Base-by-base conservation (phyloP, 805 yeast genomes). In the Candida khao-thaluensis region DNA sequence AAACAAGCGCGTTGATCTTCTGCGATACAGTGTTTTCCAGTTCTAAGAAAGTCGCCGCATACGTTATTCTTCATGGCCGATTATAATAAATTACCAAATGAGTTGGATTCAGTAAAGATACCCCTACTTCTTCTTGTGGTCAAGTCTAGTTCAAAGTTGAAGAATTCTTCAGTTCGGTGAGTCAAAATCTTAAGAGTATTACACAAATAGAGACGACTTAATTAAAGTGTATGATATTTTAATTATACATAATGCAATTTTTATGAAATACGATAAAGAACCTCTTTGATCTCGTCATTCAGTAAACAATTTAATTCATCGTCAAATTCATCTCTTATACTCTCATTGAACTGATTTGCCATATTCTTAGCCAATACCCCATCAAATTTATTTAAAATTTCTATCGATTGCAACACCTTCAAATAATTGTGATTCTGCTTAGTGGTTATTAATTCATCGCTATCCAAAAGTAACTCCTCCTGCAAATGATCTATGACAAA, bases 351-450 rank as follows among this genome's bases (percentile, higher is more conserved):
- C 20, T 18, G 14, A 10, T 34, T 44, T 26, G 42, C 47, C 41
- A 54, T 41, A 4, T 28, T 33, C 38, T 43, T 50, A 4, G 63
- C 63, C 1, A 48, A 41, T n/a, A 35, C 29, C 1, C 50, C 42
- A 32, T 60, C 62, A 14, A 60, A 42, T n/a, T 45, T 43, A 8
- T 44, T 46, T 37, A 67, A 46, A 21, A 68, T 43, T 23, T 58
- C 54, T 10, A 66, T 43, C 4, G 64, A 57, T 42, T 64, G 69
- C 1, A 35, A 22, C 20, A 63, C 51, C 43, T 56, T 59, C 20
- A 47, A 39, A 40, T 49, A 62, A 5, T 37, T 48, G 21, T 43
- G 40, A 43, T 66, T 65, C 15, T 31, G 39, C 8, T 38, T 44
- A 29, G 60, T 64, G 5, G 42, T 20, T 20, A 27, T 5, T 7